Base-by-base conservation (phyloP, 73 alveolate species). In the Vitrella brassicaformis region DNA sequence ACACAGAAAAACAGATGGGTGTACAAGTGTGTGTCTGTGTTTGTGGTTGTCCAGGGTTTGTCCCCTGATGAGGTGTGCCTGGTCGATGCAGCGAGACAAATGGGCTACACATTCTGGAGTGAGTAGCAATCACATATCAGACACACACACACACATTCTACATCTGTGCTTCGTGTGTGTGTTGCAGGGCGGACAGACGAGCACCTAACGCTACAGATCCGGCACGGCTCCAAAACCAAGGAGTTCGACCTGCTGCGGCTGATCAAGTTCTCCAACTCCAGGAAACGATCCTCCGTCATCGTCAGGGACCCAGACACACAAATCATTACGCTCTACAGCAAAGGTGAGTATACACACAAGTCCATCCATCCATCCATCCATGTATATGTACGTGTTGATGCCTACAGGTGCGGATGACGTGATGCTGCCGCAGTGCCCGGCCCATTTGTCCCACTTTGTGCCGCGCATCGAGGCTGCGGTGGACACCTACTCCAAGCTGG, bases 41-140 rank as follows among this genome's bases (percentile, higher is more conserved):
- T 39, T 39, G 56, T 39, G 4, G 22, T 39, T 39, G 22, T 39
- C 71, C 90, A 88, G 68, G 97, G 97, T 14, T 75, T 83, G 30
- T 85, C 90, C 66, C 97, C 97, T 8, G 97, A 90, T 83, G 97
- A 90, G 79, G 89, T 90, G 19, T 84, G 94, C 19, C 81, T 90
- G 47, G 90, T 90, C 27, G 87, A 89, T 67, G 88, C 90, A 9
- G 94, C 97, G 0, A 75, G 93, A 72, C 70, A 39, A 8, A 8
- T 39, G 14, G 56, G 56, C 14, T 39, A 8, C 14, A 39, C 56
- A 8, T 39, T 39, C 56, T n/a, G n/a, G n/a, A n/a, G n/a, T n/a
- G n/a, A n/a, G n/a, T n/a, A n/a, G n/a, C n/a, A n/a, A n/a, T n/a
- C n/a, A n/a, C n/a, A n/a, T n/a, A n/a, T n/a, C n/a, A n/a, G n/a